phyloP scores from a whole-genome alignment of 352 stramenopile genomes.

The Globisporangium middletonii region DNA sequence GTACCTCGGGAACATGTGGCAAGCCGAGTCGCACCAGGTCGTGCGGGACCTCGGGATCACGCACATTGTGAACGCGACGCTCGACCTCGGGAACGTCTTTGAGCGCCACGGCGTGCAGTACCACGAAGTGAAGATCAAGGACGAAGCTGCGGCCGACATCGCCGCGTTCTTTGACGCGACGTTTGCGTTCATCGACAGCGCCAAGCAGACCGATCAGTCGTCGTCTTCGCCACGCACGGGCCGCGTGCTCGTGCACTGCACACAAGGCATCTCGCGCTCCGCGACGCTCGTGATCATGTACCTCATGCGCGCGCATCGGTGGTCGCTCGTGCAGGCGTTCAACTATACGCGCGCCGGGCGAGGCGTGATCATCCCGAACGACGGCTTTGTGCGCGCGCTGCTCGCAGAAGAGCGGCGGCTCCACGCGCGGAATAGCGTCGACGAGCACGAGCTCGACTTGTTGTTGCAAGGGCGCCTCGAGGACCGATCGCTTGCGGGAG shows the following conservation, averaged over 20 bases:
- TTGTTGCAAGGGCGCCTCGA: conserved; percentile 32
- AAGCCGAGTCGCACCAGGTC: conserved; percentile 46
- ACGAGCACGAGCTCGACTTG: conserved; percentile 42
- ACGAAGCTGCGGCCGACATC: conserved; percentile 41
- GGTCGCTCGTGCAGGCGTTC: conserved; percentile 59
- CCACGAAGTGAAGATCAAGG: conserved; percentile 55
- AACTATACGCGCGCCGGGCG: conserved; percentile 39
- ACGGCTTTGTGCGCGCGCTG: conserved; percentile 47
- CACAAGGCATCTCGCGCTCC: conserved; percentile 63
- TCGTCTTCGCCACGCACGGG: conserved; percentile 3
- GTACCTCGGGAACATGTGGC: conserved; percentile 75
- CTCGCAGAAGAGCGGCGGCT: conserved; percentile 42
- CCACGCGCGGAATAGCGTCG: conserved; percentile 38
- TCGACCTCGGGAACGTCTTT: conserved; percentile 55
- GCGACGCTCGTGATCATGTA: conserved; percentile 67
- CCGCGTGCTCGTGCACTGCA: conserved; percentile 67
- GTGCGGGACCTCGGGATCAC: conserved; percentile 61
- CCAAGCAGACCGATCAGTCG: conserved; percentile 3
- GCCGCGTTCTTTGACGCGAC: conserved; percentile 33
- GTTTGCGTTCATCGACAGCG: conserved; percentile 40
- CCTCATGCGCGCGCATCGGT: conserved; percentile 49
- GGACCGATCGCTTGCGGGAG: conserved; percentile 11
- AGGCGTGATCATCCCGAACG: conserved; percentile 57
- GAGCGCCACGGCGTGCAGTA: conserved; percentile 39
- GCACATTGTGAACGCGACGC: conserved; percentile 60